Evolutionary conservation across 179 eudicot species (phyloP), one percentile per base, ranked within the genome.

Genomic region (Camellia oleifera): DNA sequence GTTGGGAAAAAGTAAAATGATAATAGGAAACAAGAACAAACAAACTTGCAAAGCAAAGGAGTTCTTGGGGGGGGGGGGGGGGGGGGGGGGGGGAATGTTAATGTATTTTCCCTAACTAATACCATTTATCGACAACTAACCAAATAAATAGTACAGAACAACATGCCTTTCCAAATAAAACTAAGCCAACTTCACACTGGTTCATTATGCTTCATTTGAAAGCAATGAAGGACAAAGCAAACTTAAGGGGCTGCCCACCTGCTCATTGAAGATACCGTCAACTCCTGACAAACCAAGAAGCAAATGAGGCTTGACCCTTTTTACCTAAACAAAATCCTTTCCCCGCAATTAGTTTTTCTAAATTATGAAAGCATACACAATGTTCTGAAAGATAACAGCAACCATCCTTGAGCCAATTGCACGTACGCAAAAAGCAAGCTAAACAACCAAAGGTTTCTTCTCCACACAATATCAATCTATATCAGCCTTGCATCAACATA

Each of bases 261-360:
- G 93, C 84, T 94, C 92, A 86, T 75, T 89, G 85, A 97, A 97
- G 86, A 97, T 81, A 72, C 98, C 98, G 3, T 98, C 98, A 84
- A 93, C 97, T 79, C 99, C 98, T 77, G 99, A 97, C 83, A 97
- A 86, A 83, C 99, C 99, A 87, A 94, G 97, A 83, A 97, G 97
- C 85, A 97, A 97, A 80, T 97, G 92, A 64, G 98, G 99, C 89
- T 94, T 97, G 73, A 94, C 97, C 86, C 93, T 94, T 58, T 84
- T 91, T 68, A 97, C 97, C 98, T 94, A 90, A 79, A 87, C 32
- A 82, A 78, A 50, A 66, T n/a, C 50, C n/a, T 13, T 65, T 15
- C 15, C 46, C 45, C 58, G 40, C 68, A 58, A 81, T 70, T 75
- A 69, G 78, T 62, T 20, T 48, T n/a, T 32, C 75, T 64, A 18